Percentiles rank a stretch among this genome's conserved stretches.
These are phyloP conservation scores for Tripterygium wilfordii DNA, from an alignment of 177 flowering plant genomes.

Conservation along the genomic window DNA sequence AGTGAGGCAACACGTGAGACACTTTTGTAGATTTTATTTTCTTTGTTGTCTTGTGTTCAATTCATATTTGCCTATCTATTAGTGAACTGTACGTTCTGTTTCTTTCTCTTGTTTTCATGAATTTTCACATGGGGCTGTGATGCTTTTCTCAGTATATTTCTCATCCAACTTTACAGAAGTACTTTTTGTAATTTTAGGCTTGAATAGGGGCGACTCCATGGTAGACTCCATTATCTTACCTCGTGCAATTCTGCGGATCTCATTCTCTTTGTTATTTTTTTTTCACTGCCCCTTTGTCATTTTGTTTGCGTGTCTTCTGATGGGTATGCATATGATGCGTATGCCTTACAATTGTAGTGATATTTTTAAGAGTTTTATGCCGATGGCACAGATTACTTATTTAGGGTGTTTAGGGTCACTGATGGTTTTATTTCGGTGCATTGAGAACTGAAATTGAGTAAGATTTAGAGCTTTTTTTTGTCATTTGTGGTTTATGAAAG, in stretches of 20 bases:
- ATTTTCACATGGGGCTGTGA: not conserved
- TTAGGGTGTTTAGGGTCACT: too few species aligned
- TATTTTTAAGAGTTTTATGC: not conserved
- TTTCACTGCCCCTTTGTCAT: conserved; percentile 2
- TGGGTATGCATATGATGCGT: not conserved
- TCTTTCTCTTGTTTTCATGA: not conserved
- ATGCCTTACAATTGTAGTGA: not conserved
- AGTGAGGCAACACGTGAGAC: too few species aligned
- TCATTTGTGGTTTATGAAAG: conserved; percentile 5
- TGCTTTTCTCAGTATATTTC: not conserved
- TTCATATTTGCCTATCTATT: not conserved
- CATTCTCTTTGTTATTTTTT: conserved; percentile 10
- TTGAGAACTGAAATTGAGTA: too few species aligned
- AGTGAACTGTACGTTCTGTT: not conserved
- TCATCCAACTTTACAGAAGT: not conserved
- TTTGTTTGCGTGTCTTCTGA: conserved; percentile 1
- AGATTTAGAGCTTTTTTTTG: not conserved
- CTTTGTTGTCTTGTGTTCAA: not conserved
- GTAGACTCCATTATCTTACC: conserved; percentile 14
- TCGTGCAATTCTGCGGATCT: conserved; percentile 19
- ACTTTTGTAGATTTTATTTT: too few species aligned
- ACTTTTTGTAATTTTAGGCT: not conserved
- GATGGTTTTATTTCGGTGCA: too few species aligned
- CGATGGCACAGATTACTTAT: too few species aligned
- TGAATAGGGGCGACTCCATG: not conserved